Conservation (phyloP, 352 stramenopile species). For the Hyaloperonospora arabidopsidis region DNA sequence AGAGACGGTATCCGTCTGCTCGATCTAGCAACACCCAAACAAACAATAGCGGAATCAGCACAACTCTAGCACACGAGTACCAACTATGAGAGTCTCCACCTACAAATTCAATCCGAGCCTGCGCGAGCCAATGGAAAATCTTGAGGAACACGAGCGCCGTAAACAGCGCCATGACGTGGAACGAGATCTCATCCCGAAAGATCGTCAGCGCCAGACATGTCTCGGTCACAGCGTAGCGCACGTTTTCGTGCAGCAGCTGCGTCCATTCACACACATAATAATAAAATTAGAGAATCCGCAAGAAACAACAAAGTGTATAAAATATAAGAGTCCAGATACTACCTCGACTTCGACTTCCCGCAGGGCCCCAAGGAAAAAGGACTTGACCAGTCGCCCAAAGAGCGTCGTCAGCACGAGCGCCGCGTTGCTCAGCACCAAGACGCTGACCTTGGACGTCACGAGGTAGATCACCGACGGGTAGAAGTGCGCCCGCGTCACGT, state of each 20-base stretch:
- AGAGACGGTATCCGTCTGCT: slow-evolving; percentile 80
- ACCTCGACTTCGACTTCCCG: slow-evolving; percentile 83
- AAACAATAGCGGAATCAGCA: neutral
- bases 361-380: slow-evolving; percentile 81
- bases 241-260: slow-evolving; percentile 92
- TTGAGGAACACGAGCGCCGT: slow-evolving; percentile 93
- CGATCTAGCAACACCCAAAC: slow-evolving; percentile 51
- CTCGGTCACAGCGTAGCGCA: slow-evolving; percentile 96
- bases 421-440: slow-evolving; percentile 93
- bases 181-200: slow-evolving; percentile 95
- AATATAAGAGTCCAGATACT: neutral
- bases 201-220: slow-evolving; percentile 98
- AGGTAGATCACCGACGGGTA: slow-evolving; percentile 96
- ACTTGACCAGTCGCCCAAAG: slow-evolving; percentile 62
- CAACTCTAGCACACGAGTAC: neutral
- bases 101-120: slow-evolving; percentile 86
- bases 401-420: slow-evolving; percentile 86
- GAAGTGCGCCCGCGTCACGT: slow-evolving; percentile 93
- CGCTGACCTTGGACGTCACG: slow-evolving; percentile 93
- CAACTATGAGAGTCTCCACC: slow-evolving; percentile 11
- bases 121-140: slow-evolving; percentile 88
- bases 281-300: no score
- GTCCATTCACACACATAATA: slow-evolving; percentile 1
- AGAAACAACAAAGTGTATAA: no score
- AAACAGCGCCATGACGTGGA: slow-evolving; percentile 93